Base-by-base conservation (phyloP, 441 rosid species). In the Erysimum cheiri region DNA sequence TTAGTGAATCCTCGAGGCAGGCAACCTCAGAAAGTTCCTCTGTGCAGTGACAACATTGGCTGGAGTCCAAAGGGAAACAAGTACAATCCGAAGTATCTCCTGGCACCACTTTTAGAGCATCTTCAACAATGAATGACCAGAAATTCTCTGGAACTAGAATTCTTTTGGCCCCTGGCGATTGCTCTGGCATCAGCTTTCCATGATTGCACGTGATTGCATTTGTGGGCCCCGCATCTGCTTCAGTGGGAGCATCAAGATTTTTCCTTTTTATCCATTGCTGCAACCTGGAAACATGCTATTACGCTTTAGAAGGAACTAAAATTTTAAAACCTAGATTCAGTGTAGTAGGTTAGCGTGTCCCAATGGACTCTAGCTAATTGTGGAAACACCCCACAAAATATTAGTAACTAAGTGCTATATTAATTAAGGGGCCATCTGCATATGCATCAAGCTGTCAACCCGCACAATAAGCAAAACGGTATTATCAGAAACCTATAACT, bases 261-360 rank as follows among this genome's bases (percentile, higher is more conserved):
- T 91, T 96, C 77, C 99, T 88, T 83, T 88, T 92, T 41, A 85
- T 76, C 99, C 99, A 96, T 70, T 92, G 98, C 62, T 96, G 98
- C 81, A 96, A 83, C 99, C 99, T 96, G 79, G 64, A 78, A 56
- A 70, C 64, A 41, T 64, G 48, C 9, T 36, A 15, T 60, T n/a
- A 60, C 17, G 0, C 39, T 60, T 76, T 64, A 66, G 78, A 62
- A 43, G 63, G 74, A 63, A 67, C 60, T 48, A 31, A 56, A 69
- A 24, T 59, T 57, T 4, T n/a, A 6, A 41, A 66, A 32, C 77
- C 49, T 56, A 58, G 22, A 26, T 43, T 31, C 47, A 62, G 46
- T 50, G 60, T 52, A 39, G 46, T 43, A 32, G 26, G 49, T 62
- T 19, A 52, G 46, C 10, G n/a, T 26, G 64, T 9, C 58, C 32